These are phyloP conservation scores for Eucalyptus caleyi DNA, from an alignment of 345 rosid genomes.

Conservation along the genomic window DNA sequence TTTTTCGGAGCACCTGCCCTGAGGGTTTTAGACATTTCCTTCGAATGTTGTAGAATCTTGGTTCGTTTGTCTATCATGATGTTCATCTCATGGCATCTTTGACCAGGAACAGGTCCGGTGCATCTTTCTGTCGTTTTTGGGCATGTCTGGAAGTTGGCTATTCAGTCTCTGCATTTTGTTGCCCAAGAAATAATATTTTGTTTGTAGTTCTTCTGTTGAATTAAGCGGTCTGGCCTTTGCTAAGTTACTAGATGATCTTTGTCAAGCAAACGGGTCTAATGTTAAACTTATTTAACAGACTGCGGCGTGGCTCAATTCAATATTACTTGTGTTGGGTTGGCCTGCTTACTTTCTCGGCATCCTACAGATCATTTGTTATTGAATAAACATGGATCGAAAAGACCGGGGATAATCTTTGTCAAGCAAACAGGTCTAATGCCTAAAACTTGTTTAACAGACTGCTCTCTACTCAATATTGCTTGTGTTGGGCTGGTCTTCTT, in stretches of 20 bases:
- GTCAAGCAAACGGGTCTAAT: not conserved
- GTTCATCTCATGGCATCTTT: not conserved
- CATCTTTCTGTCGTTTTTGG: not conserved
- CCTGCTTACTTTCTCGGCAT: too few relatives aligned
- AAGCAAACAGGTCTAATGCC: not conserved
- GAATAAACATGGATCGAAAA: too few relatives aligned
- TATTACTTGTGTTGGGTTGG: not conserved
- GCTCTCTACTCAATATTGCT: not conserved
- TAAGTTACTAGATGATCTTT: not conserved
- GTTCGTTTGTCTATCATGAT: not conserved
- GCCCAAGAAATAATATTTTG: not conserved
- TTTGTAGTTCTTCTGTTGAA: not conserved
- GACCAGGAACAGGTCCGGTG: not conserved
- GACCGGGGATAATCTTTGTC: not conserved
- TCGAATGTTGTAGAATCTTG: not conserved
- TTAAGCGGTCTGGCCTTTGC: not conserved
- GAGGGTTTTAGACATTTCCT: not conserved
- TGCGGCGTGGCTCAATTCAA: not conserved
- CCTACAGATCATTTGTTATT: too few relatives aligned
- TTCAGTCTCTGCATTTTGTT: not conserved
- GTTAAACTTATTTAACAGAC: not conserved
- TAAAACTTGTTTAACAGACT: not conserved
- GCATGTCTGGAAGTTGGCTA: not conserved
- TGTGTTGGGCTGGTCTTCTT: not conserved
- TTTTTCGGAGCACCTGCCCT: not conserved